Percentiles rank a stretch among this genome's conserved stretches.
These are phyloP conservation scores for Penicillium crustosum DNA, from an alignment of 2,329 filamentous ascomycete genomes.

Conservation along the genomic window DNA sequence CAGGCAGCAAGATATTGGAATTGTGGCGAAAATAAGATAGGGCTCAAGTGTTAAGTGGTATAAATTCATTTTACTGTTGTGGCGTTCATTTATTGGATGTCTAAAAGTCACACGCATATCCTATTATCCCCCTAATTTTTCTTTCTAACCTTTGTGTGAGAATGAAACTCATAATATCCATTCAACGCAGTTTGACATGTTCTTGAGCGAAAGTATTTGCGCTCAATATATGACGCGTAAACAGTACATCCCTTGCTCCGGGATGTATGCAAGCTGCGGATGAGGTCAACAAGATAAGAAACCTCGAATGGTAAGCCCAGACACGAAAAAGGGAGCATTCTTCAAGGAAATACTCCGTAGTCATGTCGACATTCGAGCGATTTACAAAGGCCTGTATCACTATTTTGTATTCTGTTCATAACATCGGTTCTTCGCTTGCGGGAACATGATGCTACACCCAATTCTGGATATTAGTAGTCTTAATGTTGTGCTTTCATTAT, in stretches of 20 bases:
- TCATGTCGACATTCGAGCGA: not conserved
- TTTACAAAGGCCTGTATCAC: not conserved
- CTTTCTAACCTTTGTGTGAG: not conserved
- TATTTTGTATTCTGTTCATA: not conserved
- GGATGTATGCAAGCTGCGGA: not conserved
- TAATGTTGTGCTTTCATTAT: slow-evolving; percentile 36
- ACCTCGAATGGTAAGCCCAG: not conserved
- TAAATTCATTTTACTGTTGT: not conserved
- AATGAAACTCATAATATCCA: not conserved
- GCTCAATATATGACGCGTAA: not conserved
- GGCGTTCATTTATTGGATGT: not conserved
- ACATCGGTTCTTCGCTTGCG: not conserved
- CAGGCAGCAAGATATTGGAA: not conserved
- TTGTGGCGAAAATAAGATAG: not conserved
- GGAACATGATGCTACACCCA: slow-evolving; percentile 35
- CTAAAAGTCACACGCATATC: not conserved
- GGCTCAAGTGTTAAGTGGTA: no score
- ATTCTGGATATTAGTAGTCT: slow-evolving; percentile 37
- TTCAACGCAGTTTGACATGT: not conserved
- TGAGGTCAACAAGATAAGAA: not conserved
- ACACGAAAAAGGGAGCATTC: not conserved
- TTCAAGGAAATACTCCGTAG: not conserved
- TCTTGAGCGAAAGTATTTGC: not conserved
- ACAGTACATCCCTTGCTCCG: not conserved
- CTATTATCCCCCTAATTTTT: not conserved